Conservation (phyloP, 345 rosid genomes). For the Linum trigynum region DNA sequence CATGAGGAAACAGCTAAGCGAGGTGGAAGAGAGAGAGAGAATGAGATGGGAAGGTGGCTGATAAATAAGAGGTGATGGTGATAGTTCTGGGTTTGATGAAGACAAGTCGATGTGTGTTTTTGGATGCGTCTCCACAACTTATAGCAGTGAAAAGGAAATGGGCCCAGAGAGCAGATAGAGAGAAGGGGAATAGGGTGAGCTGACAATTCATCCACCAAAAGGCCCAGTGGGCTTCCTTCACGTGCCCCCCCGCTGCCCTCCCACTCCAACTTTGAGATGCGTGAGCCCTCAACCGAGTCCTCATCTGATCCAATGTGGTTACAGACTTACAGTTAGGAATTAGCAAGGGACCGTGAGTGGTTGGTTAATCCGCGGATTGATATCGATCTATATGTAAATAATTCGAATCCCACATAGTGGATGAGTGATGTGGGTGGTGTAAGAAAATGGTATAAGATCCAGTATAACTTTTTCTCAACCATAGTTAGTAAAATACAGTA, state of each 20-base stretch:
- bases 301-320: background rate
- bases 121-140: conserved; percentile 6
- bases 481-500: too few relatives aligned
- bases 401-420: too few relatives aligned
- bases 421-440: too few relatives aligned
- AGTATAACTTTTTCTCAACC: too few relatives aligned
- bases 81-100: conserved; percentile 22
- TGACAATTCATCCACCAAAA: background rate
- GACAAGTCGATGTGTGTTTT: conserved; percentile 19
- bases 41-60: background rate
- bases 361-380: too few relatives aligned
- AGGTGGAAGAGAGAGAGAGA: background rate
- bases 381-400: too few relatives aligned
- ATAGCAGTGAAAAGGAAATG: background rate
- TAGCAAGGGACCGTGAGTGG: too few relatives aligned
- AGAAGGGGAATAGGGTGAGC: background rate
- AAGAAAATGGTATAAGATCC: too few relatives aligned
- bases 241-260: conserved; percentile 22
- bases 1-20: too few relatives aligned
- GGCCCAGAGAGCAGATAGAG: background rate
- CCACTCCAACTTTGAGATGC: conserved; percentile 12
- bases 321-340: too few relatives aligned
- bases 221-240: conserved; percentile 35
- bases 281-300: background rate
- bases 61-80: conserved; percentile 10